Evolutionary conservation across 2,329 filamentous ascomycete species (phyloP).

Genomic region (Ceratocystis eucalypticola): DNA sequence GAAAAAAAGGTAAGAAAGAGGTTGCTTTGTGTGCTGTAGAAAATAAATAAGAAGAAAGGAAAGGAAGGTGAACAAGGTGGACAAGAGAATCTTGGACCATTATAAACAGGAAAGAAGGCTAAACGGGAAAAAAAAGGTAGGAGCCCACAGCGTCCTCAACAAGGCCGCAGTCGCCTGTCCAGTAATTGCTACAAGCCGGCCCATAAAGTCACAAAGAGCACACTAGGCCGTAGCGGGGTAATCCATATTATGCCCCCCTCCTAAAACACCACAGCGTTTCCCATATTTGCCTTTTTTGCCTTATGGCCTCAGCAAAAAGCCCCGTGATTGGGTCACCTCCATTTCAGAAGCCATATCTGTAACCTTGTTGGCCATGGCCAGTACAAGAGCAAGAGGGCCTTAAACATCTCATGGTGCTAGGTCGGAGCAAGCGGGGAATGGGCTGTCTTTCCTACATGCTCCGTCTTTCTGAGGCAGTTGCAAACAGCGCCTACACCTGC

Average conservation of each 20-base stretch:
- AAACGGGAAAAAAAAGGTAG: neutral
- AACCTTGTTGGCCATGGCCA: neutral
- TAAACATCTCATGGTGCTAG: neutral
- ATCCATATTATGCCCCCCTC: neutral
- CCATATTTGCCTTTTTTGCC: neutral
- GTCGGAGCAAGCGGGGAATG: neutral
- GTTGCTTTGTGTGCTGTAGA: neutral
- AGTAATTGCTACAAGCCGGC: neutral
- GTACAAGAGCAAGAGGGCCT: neutral
- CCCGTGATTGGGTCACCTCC: neutral
- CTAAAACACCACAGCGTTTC: neutral
- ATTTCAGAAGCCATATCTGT: neutral
- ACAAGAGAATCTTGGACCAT: neutral
- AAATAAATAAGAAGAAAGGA: slow-evolving; percentile 7
- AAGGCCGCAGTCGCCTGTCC: neutral
- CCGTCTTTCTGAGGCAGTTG: neutral
- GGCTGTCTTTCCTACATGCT: neutral
- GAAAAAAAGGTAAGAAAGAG: neutral
- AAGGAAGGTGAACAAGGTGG: neutral
- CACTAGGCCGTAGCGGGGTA: neutral
- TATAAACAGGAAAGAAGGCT: neutral
- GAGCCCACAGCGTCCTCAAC: neutral
- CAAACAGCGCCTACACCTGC: slow-evolving; percentile 8
- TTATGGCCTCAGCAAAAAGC: neutral
- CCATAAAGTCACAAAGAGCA: neutral